A percentile compares a stretch with the other conserved stretches of the same genome.
These are phyloP conservation scores for Patellifolia procumbens DNA, from an alignment of 179 eudicot genomes.

Conservation along the genomic window DNA sequence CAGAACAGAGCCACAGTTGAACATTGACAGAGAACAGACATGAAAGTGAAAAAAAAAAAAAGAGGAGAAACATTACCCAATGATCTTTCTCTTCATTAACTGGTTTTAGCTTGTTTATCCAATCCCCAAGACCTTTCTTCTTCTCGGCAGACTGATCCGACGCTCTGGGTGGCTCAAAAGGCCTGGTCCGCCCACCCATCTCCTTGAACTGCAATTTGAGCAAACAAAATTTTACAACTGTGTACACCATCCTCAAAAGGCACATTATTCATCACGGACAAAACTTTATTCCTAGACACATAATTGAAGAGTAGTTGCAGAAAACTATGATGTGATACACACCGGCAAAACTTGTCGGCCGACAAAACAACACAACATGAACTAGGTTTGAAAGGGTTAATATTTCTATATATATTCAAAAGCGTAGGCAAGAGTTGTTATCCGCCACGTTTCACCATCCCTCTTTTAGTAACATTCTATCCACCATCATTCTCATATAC, in stretches of 20 bases:
- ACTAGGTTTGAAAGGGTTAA: no score
- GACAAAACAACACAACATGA: background rate
- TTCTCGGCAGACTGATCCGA: conserved; percentile 63
- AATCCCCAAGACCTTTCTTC: conserved; percentile 70
- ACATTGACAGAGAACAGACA: background rate
- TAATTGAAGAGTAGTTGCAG: background rate
- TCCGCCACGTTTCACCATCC: no score
- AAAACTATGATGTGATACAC: background rate
- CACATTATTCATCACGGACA: background rate
- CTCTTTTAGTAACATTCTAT: no score
- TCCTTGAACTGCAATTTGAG: conserved; percentile 63
- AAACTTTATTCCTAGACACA: background rate
- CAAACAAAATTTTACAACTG: conserved; percentile 3
- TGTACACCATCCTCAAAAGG: background rate
- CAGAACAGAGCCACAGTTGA: background rate
- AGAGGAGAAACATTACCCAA: conserved; percentile 49
- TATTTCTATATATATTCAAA: no score
- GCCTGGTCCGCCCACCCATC: conserved; percentile 65
- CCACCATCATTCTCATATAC: no score
- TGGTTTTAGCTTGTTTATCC: conserved; percentile 64
- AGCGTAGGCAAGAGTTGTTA: no score
- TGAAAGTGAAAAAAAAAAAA: background rate
- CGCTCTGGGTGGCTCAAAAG: conserved; percentile 51
- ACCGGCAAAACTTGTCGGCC: background rate
- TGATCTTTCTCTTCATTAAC: conserved; percentile 81